Evolutionary conservation across 2,329 filamentous ascomycete genomes (phyloP).

Genomic region (Calcarisporium arbuscula): DNA sequence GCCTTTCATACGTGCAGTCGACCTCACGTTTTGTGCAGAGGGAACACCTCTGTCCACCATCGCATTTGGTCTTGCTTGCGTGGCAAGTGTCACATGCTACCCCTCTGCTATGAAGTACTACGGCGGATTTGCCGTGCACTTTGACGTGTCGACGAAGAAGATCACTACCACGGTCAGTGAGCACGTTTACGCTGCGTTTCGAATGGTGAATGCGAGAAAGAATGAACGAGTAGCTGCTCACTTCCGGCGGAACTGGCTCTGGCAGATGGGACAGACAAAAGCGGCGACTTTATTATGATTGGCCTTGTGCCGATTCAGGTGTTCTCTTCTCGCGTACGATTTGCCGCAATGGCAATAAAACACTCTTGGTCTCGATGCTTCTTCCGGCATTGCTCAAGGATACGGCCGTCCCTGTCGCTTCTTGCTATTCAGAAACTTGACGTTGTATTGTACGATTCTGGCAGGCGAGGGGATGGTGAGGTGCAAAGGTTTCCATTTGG

Average conservation of each 20-base stretch:
- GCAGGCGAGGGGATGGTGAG: no score
- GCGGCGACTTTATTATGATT: constrained; percentile 28
- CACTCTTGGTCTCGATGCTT: constrained; percentile 12
- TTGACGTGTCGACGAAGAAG: constrained; percentile 30
- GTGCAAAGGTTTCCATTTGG: no score
- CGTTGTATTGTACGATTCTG: no score
- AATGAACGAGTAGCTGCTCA: constrained; percentile 15
- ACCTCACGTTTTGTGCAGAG: constrained; percentile 32
- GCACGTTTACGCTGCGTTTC: constrained; percentile 2
- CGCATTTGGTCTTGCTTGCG: constrained; percentile 38
- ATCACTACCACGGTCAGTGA: constrained; percentile 19
- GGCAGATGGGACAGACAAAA: constrained; percentile 29
- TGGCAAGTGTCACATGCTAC: constrained; percentile 38
- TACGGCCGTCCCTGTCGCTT: neutral
- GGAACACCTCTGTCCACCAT: constrained; percentile 31
- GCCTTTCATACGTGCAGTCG: constrained; percentile 28
- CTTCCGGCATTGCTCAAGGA: neutral
- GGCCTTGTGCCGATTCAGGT: constrained; percentile 32
- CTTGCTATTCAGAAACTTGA: no score
- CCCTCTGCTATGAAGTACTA: constrained; percentile 26
- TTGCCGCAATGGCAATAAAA: constrained; percentile 34
- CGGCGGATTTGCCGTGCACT: constrained; percentile 24
- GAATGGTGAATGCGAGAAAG: neutral
- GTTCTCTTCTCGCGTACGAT: constrained; percentile 33
- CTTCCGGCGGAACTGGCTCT: constrained; percentile 32